Base-by-base conservation (phyloP, 208 protist genomes). In the Endotrypanum monterogeii region DNA sequence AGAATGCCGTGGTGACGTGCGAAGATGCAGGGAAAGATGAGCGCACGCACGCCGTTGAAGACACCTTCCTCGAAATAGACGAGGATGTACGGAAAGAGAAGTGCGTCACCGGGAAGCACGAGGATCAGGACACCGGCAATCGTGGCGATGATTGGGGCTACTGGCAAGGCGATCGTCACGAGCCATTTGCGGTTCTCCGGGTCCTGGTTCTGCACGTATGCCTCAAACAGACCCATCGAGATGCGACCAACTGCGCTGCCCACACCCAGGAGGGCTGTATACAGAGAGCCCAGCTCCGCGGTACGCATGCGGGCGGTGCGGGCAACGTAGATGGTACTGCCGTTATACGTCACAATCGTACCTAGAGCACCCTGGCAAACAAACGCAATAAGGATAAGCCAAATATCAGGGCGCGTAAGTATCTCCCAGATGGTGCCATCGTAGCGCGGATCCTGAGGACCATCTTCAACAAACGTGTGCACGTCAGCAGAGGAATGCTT, bases 41-140 rank as follows among this genome's bases (percentile, higher is more conserved):
- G 79, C 35, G 88, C 88, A 54, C 80, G 79, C 18, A 88, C 70
- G 35, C 83, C 83, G 65, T 84, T 79, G 75, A 86, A 88, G 55
- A 84, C 66, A 77, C 88, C 88, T 73, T 92, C 80, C 70, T 92
- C 86, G 52, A 92, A 87, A 74, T 92, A 92, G 37, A 89, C 73
- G 51, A 92, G 65, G 32, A 92, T 88, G 78, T 89, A 92, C 44
- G 88, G 88, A 44, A 92, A 73, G 44, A 92, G 77, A 16, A 92
- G 77, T 14, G 76, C 77, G 32, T 90, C 74, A 37, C 85, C 83
- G 44, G 88, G 88, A n/a, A 92, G 62, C 25, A 87, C 78, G 56
- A 92, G 85, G 18, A 92, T 80, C 25, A 92, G 83, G 2, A 90
- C 65, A 44, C 88, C 88, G 16, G 74, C 82, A 46, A 92, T 76